Base-by-base conservation (phyloP, 495 filamentous ascomycete genomes). In the Penicillium crystallinum region DNA sequence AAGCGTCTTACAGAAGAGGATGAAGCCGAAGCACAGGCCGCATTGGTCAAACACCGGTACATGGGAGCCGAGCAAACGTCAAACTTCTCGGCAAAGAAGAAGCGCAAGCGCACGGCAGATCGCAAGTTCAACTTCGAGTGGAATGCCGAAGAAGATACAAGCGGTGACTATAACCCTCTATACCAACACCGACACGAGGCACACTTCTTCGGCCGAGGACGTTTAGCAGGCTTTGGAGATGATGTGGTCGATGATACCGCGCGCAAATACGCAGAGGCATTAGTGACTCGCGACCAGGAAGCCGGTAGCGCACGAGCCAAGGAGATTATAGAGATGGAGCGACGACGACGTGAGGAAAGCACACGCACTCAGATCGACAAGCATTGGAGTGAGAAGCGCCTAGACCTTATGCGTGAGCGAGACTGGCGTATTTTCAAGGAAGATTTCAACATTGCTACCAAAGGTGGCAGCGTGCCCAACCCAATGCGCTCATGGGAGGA, bases 341-440 rank as follows among this genome's bases (percentile, higher is more conserved):
- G 87, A 42, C 72, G 85, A 44, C 76, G 85, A 47, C 83, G 84
- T 56, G 90, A 95, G 59, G 89, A 90, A 52, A 77, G 86, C 40
- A 82, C 85, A 6, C 75, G 85, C 43, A 85, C 78, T 59, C 78
- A 80, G 56, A 66, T 89, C 8, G 87, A 90, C 57, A 93, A 93
- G 73, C 95, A 99, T 69, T 99, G 95, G 95, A 95, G 89, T 40
- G 91, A 97, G 71, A 99, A 99, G 82, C 85, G 78, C 53, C 69
- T 99, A 59, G 89, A 93, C 14, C 87, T 93, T 59, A 99, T 99
- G 93, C 89, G 90, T 56, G 91, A 97, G 75, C 79, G 93, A 62
- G 93, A 99, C 66, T 99, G 95, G 95, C 88, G 93, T 64, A 97
- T 99, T 58, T 96, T 99, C 80, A 97, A 97, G 74, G 95, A 97